Percentiles rank a stretch among this genome's conserved stretches.
Evolutionary conservation across 1,139 yeast genomes (phyloP).

Genomic region (Yamadazyma siamensis): DNA sequence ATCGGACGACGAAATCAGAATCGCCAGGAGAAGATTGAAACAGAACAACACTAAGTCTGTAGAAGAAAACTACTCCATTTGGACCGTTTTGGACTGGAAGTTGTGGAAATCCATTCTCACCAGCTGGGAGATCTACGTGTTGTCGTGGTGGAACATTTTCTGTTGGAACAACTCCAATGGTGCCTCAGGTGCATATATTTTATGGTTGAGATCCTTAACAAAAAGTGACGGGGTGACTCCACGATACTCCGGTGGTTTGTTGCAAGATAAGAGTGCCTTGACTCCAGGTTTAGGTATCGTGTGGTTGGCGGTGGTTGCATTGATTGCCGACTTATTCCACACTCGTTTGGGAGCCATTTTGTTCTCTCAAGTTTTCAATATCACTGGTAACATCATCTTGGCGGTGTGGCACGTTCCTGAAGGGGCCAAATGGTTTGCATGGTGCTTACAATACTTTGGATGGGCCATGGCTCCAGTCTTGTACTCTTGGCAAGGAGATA

Average conservation of each 20-base stretch:
- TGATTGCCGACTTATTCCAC: slow-evolving; percentile 46
- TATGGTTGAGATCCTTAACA: slow-evolving; percentile 40
- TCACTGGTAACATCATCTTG: slow-evolving; percentile 36
- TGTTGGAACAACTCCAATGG: slow-evolving; percentile 60
- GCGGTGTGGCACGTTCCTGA: slow-evolving; percentile 48
- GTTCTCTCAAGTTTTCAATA: slow-evolving; percentile 47
- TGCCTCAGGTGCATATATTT: slow-evolving; percentile 48
- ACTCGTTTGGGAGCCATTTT: slow-evolving; percentile 57
- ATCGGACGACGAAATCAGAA: slow-evolving; percentile 60
- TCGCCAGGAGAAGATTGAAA: slow-evolving; percentile 56
- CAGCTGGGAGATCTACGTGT: slow-evolving; percentile 55
- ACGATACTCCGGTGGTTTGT: slow-evolving; percentile 27
- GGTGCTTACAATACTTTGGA: slow-evolving; percentile 43
- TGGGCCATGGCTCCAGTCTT: slow-evolving; percentile 52
- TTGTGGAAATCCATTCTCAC: slow-evolving; percentile 49
- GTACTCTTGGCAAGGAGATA: slow-evolving; percentile 45
- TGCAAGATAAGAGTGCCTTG: slow-evolving; percentile 41
- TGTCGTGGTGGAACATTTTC: slow-evolving; percentile 52
- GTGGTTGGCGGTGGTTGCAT: slow-evolving; percentile 41
- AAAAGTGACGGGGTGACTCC: slow-evolving; percentile 13
- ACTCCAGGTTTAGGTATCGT: slow-evolving; percentile 44
- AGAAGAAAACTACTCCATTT: slow-evolving; percentile 23
- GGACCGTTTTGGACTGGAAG: slow-evolving; percentile 27
- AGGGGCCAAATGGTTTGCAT: slow-evolving; percentile 48
- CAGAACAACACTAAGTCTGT: slow-evolving; percentile 35